Conservation (phyloP, 495 filamentous ascomycete species). For the Geoglossum glabrum region DNA sequence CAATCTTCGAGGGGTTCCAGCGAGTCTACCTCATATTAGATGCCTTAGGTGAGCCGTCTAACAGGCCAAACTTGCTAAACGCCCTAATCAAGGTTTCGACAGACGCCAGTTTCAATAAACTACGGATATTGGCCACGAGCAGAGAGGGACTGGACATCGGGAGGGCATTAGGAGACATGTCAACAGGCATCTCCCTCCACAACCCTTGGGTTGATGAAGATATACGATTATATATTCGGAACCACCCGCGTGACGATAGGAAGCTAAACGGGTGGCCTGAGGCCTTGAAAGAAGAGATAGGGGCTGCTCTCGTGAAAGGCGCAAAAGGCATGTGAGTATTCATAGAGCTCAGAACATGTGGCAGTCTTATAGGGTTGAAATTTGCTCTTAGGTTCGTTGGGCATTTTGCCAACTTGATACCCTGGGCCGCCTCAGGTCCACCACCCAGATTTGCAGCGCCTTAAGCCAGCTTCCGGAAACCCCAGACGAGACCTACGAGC, state of each 20-base stretch:
- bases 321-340: conserved; percentile 16
- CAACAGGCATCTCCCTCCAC: background rate
- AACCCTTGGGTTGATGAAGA: background rate
- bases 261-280: background rate
- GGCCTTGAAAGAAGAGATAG: background rate
- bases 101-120: background rate
- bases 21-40: background rate
- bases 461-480: background rate
- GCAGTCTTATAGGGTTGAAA: background rate
- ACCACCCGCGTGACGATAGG: background rate
- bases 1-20: background rate
- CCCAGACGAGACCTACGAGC: background rate
- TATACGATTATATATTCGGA: background rate
- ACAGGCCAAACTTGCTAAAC: background rate
- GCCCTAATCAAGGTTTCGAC: too few relatives aligned
- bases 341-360: too few relatives aligned
- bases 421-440: background rate
- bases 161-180: background rate
- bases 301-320: conserved; percentile 11
- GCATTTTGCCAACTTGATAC: conserved; percentile 21
- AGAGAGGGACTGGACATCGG: background rate
- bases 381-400: conserved; percentile 19
- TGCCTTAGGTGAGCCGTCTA: background rate
- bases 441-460: background rate
- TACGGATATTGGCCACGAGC: background rate